Conservation (phyloP, 73 alveolate genomes). For the Paramecium biaurelia region DNA sequence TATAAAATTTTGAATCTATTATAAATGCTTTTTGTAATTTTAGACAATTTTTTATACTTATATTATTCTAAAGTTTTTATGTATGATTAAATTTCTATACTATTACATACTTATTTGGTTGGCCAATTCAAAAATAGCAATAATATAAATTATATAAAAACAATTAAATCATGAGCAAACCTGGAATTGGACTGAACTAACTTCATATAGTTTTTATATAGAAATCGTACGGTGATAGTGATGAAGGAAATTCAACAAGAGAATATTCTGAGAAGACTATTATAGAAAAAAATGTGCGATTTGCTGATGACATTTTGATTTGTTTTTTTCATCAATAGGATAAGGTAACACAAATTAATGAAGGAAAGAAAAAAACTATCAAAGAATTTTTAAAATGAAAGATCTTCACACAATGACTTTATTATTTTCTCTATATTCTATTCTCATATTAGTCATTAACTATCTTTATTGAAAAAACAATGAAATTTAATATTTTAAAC, state of each 20-base stretch:
- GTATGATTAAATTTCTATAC: too few relatives aligned
- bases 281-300: not conserved
- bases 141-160: not conserved
- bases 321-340: not conserved
- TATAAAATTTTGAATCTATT: not conserved
- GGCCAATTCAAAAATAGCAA: not conserved
- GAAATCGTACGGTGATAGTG: not conserved
- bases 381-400: not conserved
- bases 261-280: not conserved
- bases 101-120: not conserved
- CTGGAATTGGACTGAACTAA: not conserved
- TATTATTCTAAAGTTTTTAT: too few relatives aligned
- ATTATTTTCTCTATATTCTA: not conserved
- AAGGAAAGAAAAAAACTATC: not conserved
- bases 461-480: not conserved
- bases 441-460: not conserved
- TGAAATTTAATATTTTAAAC: not conserved
- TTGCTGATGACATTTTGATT: not conserved
- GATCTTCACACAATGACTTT: not conserved
- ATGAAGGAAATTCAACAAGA: not conserved
- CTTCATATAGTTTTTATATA: not conserved
- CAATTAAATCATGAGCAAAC: conserved; percentile 4
- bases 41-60: not conserved
- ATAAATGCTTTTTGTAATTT: not conserved
- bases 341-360: not conserved